Percentiles rank a stretch among this genome's conserved stretches.
Evolutionary conservation across 75 land plant genomes (phyloP).

Genomic region (Larix kaempferi): DNA sequence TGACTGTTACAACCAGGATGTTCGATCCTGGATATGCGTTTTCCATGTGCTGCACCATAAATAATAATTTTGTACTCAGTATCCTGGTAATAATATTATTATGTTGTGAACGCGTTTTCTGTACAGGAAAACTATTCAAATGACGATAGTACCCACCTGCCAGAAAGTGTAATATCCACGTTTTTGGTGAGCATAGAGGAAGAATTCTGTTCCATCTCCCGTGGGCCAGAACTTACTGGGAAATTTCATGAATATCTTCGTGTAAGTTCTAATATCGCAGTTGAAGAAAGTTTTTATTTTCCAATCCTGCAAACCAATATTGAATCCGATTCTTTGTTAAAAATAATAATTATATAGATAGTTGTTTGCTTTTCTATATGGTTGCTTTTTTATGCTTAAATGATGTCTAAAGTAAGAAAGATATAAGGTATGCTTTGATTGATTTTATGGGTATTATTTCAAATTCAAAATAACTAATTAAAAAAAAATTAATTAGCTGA

Average conservation of each 20-base stretch:
- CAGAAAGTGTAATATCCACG: constrained; percentile 64
- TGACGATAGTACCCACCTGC: constrained; percentile 34
- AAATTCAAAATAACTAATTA: too few species aligned
- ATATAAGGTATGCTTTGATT: too few species aligned
- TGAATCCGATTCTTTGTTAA: too few species aligned
- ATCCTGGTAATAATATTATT: too few species aligned
- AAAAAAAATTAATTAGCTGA: too few species aligned
- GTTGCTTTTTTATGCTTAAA: too few species aligned
- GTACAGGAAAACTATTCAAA: too few species aligned
- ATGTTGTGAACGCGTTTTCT: too few species aligned
- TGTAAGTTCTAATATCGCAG: constrained; percentile 63
- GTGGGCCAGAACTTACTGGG: constrained; percentile 59
- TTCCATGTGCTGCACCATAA: constrained; percentile 45
- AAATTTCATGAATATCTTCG: constrained; percentile 67
- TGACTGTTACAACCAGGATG: constrained; percentile 56
- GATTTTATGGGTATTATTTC: too few species aligned
- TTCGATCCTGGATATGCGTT: constrained; percentile 54
- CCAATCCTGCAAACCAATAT: constrained; percentile 33
- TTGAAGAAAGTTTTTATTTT: constrained; percentile 40
- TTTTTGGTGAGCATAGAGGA: constrained; percentile 44
- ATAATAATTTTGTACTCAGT: not conserved
- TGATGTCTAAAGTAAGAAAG: too few species aligned
- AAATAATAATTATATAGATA: too few species aligned
- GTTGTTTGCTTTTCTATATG: too few species aligned
- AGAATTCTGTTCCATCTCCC: constrained; percentile 52